Conservation (phyloP, 2,329 filamentous ascomycete species). For the Emmonsia crescens region DNA sequence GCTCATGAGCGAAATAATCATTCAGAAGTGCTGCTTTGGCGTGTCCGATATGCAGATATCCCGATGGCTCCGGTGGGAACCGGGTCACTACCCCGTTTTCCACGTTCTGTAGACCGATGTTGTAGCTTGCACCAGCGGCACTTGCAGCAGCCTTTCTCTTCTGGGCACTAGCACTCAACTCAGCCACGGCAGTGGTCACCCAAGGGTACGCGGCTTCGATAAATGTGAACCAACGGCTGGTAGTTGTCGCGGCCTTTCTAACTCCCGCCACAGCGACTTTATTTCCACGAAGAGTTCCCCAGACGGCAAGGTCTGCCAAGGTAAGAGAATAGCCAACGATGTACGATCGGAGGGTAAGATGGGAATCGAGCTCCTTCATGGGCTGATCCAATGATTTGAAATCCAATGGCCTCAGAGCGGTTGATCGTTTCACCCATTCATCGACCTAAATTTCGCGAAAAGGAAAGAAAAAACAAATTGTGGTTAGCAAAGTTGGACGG, state of each 20-base stretch:
- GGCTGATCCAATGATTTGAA: slow-evolving; percentile 16
- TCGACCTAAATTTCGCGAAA: slow-evolving; percentile 9
- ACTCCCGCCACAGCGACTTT: slow-evolving; percentile 11
- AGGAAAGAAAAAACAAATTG: not conserved
- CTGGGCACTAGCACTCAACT: slow-evolving; percentile 12
- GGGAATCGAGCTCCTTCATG: slow-evolving; percentile 16
- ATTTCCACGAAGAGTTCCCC: slow-evolving; percentile 17
- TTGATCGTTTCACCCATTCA: slow-evolving; percentile 14
- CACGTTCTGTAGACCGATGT: slow-evolving; percentile 22
- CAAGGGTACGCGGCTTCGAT: slow-evolving; percentile 17
- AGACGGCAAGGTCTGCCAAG: slow-evolving; percentile 15
- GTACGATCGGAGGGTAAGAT: slow-evolving; percentile 15
- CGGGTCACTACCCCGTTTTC: slow-evolving; percentile 24
- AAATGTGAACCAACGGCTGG: slow-evolving; percentile 16
- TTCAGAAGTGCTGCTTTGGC: slow-evolving; percentile 88
- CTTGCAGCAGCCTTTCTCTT: slow-evolving; percentile 16
- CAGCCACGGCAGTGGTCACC: slow-evolving; percentile 12
- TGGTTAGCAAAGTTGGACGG: not conserved
- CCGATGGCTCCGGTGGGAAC: slow-evolving; percentile 28
- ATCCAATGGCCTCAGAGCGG: slow-evolving; percentile 9
- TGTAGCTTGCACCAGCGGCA: slow-evolving; percentile 17
- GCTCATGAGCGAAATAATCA: slow-evolving; percentile 92
- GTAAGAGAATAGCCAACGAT: slow-evolving; percentile 15
- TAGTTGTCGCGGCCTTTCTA: slow-evolving; percentile 7
- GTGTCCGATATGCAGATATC: slow-evolving; percentile 51